These are phyloP conservation scores for Carallia brachiata DNA, from an alignment of 345 rosid species.

Conservation along the genomic window DNA sequence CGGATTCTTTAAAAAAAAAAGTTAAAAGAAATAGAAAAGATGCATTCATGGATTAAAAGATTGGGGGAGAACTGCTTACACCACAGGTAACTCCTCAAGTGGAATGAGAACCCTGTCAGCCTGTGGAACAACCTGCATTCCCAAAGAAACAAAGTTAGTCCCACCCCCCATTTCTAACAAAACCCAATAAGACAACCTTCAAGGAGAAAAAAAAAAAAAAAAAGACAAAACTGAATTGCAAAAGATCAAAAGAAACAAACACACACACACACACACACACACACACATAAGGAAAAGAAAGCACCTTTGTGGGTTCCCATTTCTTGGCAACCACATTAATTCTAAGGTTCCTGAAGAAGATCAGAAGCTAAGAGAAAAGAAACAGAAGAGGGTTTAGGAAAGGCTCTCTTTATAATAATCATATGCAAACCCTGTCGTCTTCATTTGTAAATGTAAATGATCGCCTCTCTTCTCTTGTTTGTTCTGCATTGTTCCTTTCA, in stretches of 20 bases:
- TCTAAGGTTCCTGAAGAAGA: conserved; percentile 20
- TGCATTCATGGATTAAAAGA: background rate
- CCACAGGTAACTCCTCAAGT: conserved; percentile 79
- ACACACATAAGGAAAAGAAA: background rate
- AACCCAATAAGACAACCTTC: background rate
- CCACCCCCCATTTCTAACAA: too few relatives aligned
- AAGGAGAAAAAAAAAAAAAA: background rate
- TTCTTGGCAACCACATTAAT: conserved; percentile 59
- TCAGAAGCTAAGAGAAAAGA: background rate
- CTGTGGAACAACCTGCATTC: conserved; percentile 78
- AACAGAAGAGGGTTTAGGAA: background rate
- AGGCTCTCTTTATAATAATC: background rate
- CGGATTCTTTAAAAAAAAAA: background rate
- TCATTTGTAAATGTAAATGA: too few relatives aligned
- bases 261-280: background rate
- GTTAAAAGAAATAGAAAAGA: background rate
- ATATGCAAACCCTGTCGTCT: background rate
- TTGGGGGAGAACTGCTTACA: conserved; percentile 8
- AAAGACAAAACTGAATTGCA: background rate
- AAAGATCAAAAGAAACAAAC: background rate
- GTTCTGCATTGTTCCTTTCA: too few relatives aligned
- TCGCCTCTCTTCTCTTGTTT: too few relatives aligned
- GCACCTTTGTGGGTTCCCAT: conserved; percentile 83
- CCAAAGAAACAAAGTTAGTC: conserved; percentile 1
- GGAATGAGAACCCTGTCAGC: conserved; percentile 90